Base-by-base conservation (phyloP, 2,329 filamentous ascomycete genomes). In the Aspergillus texensis region DNA sequence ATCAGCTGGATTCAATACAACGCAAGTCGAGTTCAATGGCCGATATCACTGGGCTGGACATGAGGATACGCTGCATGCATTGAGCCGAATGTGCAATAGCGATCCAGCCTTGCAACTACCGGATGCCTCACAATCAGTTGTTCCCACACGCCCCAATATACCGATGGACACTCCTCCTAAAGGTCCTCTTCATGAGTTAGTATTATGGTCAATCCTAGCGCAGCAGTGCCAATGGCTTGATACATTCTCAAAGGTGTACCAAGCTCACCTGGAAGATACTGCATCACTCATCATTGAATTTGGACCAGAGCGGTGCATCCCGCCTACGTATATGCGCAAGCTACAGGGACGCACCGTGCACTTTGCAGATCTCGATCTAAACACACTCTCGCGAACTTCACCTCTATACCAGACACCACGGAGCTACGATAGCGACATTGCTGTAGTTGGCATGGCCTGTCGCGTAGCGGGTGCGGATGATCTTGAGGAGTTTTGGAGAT, bases 371-470 rank as follows among this genome's bases (percentile, higher is more conserved):
- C 36, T 68, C 1, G 46, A 64, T 21, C 26, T 69, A 2, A 57
- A 62, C 28, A 10, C 46, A 6, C 24, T 24, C 3, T 62, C 59
- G 0, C 62, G 64, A 3, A 52, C 62, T 8, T 43, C 55, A 8
- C 59, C 56, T 12, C 30, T 62, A 11, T n/a, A 30, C 1, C 11
- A 21, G 3, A 58, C 39, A 1, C 59, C 64, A 9, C 45, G 26
- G 5, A 39, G 45, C 3, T 63, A 65, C 6, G 65, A 68, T 8
- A 57, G 70, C 39, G 72, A 70, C 32, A 74, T 78, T 14, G 77
- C 77, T 1, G 66, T 79, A 16, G 65, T 78, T 9, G 76, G 77
- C 2, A 77, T 78, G 75, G 67, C 75, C 3, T 71, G 73, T 30
- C 65, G 72, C 1, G 71, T 78, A 12, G 70, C 77, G 1, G 74